Evolutionary conservation across 805 yeast genomes (phyloP).

Genomic region (Ogataea pignaliae): DNA sequence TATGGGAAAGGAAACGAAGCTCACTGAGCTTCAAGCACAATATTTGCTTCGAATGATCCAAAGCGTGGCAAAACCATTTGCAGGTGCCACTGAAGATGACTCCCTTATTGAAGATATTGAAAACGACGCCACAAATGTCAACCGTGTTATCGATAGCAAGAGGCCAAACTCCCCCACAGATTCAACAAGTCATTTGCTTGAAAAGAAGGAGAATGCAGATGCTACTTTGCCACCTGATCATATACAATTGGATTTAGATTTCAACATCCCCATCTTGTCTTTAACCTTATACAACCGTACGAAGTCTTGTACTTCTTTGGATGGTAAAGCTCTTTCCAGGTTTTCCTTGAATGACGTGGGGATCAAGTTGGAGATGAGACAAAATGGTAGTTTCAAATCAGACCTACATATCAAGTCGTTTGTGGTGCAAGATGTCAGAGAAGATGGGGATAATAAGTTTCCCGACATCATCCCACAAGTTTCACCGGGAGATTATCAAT

Average conservation of each 20-base stretch:
- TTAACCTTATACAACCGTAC: conserved; percentile 59
- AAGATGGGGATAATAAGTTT: conserved; percentile 60
- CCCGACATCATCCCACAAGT: conserved; percentile 75
- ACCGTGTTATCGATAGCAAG: conserved; percentile 34
- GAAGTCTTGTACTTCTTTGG: conserved; percentile 28
- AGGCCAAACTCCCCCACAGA: conserved; percentile 1
- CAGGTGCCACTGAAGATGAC: conserved; percentile 36
- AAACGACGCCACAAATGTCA: conserved; percentile 63
- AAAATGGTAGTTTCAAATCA: conserved; percentile 53
- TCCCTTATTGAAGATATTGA: conserved; percentile 48
- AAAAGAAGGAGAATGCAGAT: background rate
- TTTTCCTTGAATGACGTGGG: conserved; percentile 59
- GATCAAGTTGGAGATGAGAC: conserved; percentile 44
- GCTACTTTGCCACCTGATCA: conserved; percentile 26
- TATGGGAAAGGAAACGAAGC: conserved; percentile 55
- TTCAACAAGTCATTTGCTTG: background rate
- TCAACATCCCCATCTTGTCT: conserved; percentile 60
- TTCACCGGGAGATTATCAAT: conserved; percentile 61
- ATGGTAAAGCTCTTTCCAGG: conserved; percentile 44
- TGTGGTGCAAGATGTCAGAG: conserved; percentile 71
- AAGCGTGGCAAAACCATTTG: conserved; percentile 52
- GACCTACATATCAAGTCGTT: conserved; percentile 67
- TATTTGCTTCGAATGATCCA: conserved; percentile 53
- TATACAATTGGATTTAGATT: conserved; percentile 39
- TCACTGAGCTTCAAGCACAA: conserved; percentile 70